phyloP scores from a whole-genome alignment of 78 protist species.

The Mastigamoeba balamuthi region DNA sequence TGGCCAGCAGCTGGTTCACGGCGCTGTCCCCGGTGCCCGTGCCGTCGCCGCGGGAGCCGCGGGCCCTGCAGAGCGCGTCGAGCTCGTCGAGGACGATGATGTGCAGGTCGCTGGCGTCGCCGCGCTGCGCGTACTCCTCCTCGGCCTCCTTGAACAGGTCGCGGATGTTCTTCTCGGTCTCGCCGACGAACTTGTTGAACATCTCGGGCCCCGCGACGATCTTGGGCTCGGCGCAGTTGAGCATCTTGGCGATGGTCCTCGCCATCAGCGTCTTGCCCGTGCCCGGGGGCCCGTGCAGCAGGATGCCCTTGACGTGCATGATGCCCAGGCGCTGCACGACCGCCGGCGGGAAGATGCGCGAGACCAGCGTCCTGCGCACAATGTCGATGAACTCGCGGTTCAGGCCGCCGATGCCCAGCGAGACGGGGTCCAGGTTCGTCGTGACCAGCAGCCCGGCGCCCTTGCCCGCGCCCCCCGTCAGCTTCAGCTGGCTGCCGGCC shows the following conservation, averaged over 20 bases:
- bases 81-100: constrained; percentile 96
- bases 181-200: constrained; percentile 90
- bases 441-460: neutral
- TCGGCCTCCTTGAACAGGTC: constrained; percentile 86
- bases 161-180: constrained; percentile 93
- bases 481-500: neutral
- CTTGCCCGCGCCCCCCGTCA: neutral
- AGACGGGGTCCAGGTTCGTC: neutral
- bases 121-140: constrained; percentile 46
- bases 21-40: constrained; percentile 91
- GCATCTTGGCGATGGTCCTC: constrained; percentile 96
- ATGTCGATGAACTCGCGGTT: constrained; percentile 82
- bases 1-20: constrained; percentile 96
- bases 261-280: constrained; percentile 98
- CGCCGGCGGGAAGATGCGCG: constrained; percentile 87
- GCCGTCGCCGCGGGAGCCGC: constrained; percentile 62
- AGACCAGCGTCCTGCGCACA: constrained; percentile 96
- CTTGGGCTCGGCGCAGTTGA: constrained; percentile 88
- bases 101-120: constrained; percentile 89
- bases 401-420: constrained; percentile 52
- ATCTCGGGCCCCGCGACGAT: constrained; percentile 80
- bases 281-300: constrained; percentile 98
- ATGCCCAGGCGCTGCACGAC: constrained; percentile 80
- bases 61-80: constrained; percentile 93
- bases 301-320: constrained; percentile 90